Evolutionary conservation across 192 early-diverging fungal genomes (phyloP), one percentile per base, ranked within the genome.

Genomic region (Coemansia sp.): DNA sequence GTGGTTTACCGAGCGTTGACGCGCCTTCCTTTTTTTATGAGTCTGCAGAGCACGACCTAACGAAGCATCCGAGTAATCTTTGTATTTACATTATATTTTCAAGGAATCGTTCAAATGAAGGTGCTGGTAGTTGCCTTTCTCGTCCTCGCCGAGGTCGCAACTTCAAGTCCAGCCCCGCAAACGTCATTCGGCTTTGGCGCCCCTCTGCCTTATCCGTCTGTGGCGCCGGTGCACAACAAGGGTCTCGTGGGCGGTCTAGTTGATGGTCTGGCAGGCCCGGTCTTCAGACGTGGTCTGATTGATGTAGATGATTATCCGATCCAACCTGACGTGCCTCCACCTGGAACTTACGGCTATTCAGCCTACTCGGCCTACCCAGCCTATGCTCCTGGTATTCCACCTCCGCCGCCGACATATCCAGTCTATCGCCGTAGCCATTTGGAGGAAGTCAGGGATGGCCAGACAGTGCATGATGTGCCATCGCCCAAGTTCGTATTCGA

Each of bases 231-330:
- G 16, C 71, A 62, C 60, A 80, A 74, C 77, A 69, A 70, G 56
- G 77, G 77, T 48, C 52, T 80, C 10, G 71, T 80, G 7, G 71
- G 71, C 65, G 60, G 68, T 7, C 67, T 80, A n/a, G 38, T 80
- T 23, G 71, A 80, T 47, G 38, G 54, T 14, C 56, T 62, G 28
- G 28, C 50, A n/a, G 60, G 38, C 24, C 68, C 68, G 27, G 31
- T 69, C 19, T 78, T 66, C 58, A 79, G 67, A 67, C 76, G 76
- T 56, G 76, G 71, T 0, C 76, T 78, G 22, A 71, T 78, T 28
- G 70, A 78, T 30, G 66, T 78, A 19, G 71, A 72, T 16, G 73
- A 78, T 60, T 58, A 57, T 44, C 26, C 53, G 10, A 19, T 58
- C 26, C 58, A 65, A 60, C 68, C 76, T n/a, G 58, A 28, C 23